These are phyloP conservation scores for Teratosphaeria zuluensis DNA, from an alignment of 2,329 filamentous ascomycete species.

Conservation along the genomic window DNA sequence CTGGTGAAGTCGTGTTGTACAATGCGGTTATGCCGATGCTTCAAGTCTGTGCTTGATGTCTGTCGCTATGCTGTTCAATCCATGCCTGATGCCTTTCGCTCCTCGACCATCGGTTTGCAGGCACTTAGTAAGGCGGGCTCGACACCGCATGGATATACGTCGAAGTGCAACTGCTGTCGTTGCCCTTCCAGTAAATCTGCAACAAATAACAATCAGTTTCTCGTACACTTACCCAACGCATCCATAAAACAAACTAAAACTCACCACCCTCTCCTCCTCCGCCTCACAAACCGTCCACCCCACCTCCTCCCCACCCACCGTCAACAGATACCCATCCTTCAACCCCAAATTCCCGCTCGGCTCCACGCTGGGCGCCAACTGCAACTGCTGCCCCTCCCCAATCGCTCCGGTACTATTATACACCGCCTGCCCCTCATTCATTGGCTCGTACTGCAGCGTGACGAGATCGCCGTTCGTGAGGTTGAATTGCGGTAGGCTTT, in stretches of 20 bases:
- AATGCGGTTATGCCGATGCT: no score
- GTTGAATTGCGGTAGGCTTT: conserved; percentile 30
- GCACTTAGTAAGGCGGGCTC: conserved; percentile 27
- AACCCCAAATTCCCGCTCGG: conserved; percentile 26
- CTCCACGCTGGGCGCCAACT: conserved; percentile 24
- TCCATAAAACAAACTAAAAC: conserved; percentile 5
- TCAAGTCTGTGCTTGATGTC: no score
- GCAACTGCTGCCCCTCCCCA: conserved; percentile 18
- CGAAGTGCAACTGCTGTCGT: conserved; percentile 22
- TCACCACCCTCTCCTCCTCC: conserved; percentile 24
- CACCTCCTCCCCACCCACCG: conserved; percentile 25
- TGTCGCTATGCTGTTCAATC: no score
- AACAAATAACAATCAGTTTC: not conserved
- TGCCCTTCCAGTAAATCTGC: conserved; percentile 30
- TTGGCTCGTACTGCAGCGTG: conserved; percentile 20
- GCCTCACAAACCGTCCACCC: conserved; percentile 33
- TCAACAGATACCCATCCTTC: conserved; percentile 28
- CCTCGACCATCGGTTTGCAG: not conserved
- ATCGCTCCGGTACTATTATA: conserved; percentile 26
- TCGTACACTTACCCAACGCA: not conserved
- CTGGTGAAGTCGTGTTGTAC: no score
- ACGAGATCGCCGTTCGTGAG: conserved; percentile 26
- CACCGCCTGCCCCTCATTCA: conserved; percentile 17
- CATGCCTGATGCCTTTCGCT: no score
- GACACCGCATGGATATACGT: conserved; percentile 32